These are phyloP conservation scores for California macrophylla DNA, from an alignment of 441 rosid species.

Conservation along the genomic window DNA sequence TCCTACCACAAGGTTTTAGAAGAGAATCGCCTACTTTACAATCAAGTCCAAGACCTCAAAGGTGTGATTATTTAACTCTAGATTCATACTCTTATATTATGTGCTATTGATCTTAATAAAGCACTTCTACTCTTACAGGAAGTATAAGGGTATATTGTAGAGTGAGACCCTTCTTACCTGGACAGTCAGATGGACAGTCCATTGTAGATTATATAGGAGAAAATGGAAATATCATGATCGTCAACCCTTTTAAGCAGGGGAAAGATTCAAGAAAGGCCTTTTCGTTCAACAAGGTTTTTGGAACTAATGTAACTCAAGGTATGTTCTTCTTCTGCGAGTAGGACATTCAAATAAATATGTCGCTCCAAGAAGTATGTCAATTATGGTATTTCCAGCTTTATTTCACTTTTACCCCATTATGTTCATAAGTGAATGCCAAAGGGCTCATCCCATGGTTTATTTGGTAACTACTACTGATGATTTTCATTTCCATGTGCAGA, in stretches of 20 bases:
- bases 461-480: background rate
- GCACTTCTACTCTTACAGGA: constrained; percentile 27
- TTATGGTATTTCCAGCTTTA: background rate
- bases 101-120: background rate
- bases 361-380: background rate
- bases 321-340: constrained; percentile 1
- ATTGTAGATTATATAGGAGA: constrained; percentile 52
- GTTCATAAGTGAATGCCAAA: background rate
- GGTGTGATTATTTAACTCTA: constrained; percentile 28
- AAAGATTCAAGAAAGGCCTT: constrained; percentile 54
- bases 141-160: constrained; percentile 91
- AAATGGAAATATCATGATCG: constrained; percentile 63
- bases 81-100: background rate
- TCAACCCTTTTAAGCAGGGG: constrained; percentile 81
- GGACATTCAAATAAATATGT: background rate
- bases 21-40: constrained; percentile 56
- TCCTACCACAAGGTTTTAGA: constrained; percentile 46
- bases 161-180: constrained; percentile 64
- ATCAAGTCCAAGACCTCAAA: constrained; percentile 68
- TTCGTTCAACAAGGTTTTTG: constrained; percentile 62
- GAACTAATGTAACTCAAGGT: constrained; percentile 58
- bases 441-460: background rate
- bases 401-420: no score
- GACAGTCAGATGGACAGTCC: constrained; percentile 48
- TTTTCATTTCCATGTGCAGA: constrained; percentile 28